Percentiles rank a stretch among this genome's conserved stretches.
Evolutionary conservation across 2,329 filamentous ascomycete species (phyloP).

Genomic region (Aspergillus pseudoterreus): DNA sequence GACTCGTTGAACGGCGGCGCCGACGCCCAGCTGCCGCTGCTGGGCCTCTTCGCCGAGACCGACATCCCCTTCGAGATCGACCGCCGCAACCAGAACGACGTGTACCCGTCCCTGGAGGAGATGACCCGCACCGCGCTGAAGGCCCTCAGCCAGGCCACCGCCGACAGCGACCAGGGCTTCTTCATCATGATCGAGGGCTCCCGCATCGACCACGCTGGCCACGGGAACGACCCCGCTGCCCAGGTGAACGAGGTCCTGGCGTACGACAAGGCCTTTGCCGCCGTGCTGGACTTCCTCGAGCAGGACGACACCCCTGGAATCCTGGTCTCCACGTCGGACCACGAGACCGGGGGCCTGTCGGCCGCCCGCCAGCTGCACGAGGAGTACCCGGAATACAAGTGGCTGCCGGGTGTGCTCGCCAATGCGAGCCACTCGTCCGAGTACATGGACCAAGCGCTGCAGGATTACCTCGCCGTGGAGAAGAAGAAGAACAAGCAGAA

Average conservation of each 20-base stretch:
- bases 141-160: slow-evolving; percentile 75
- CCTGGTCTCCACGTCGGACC: slow-evolving; percentile 86
- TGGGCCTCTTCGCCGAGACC: slow-evolving; percentile 76
- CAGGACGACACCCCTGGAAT: slow-evolving; percentile 68
- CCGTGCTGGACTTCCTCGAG: slow-evolving; percentile 80
- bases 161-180: slow-evolving; percentile 84
- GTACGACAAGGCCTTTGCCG: slow-evolving; percentile 81
- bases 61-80: slow-evolving; percentile 96
- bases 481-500: slow-evolving; percentile 46
- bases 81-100: slow-evolving; percentile 69
- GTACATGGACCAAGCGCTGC: slow-evolving; percentile 62
- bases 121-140: slow-evolving; percentile 82
- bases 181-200: slow-evolving; percentile 99
- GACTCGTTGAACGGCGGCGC: slow-evolving; percentile 67
- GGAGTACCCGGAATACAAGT: slow-evolving; percentile 66
- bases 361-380: slow-evolving; percentile 68
- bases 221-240: slow-evolving; percentile 77
- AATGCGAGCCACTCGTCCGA: slow-evolving; percentile 75
- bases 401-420: slow-evolving; percentile 78
- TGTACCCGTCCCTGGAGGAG: slow-evolving; percentile 85
- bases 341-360: slow-evolving; percentile 89
- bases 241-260: slow-evolving; percentile 92
- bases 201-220: slow-evolving; percentile 91
- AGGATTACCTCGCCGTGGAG: slow-evolving; percentile 52
- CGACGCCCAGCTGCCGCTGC: slow-evolving; percentile 68